Percentiles rank a stretch among this genome's conserved stretches.
phyloP scores from a whole-genome alignment of 2,329 filamentous ascomycete genomes.

The Myriosclerotinia scirpicola region DNA sequence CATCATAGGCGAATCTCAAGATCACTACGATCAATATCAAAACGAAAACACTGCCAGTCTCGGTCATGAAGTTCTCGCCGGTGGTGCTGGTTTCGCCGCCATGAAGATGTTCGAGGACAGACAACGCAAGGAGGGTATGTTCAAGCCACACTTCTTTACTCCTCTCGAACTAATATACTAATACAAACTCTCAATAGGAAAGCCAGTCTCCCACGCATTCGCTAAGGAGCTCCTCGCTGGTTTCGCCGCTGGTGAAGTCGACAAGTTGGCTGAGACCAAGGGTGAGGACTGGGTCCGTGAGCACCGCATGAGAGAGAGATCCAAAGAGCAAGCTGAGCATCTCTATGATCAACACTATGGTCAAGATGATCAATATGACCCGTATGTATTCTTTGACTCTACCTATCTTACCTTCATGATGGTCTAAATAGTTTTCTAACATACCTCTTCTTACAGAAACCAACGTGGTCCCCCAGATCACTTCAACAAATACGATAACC shows the following conservation, averaged over 20 bases:
- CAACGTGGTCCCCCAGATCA: conserved; percentile 40
- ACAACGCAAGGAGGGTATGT: conserved; percentile 66
- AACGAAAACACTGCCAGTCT: conserved; percentile 56
- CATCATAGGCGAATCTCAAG: conserved; percentile 44
- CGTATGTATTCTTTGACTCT: conserved; percentile 44
- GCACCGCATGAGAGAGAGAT: conserved; percentile 52
- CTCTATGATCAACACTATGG: conserved; percentile 65
- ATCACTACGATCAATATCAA: conserved; percentile 49
- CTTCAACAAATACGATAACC: conserved; percentile 30
- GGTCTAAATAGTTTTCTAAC: background rate
- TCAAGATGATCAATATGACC: conserved; percentile 55
- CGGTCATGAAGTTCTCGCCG: conserved; percentile 72
- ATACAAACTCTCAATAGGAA: conserved; percentile 49
- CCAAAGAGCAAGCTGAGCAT: conserved; percentile 57
- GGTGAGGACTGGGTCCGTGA: conserved; percentile 54
- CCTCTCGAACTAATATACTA: background rate
- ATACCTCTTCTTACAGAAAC: conserved; percentile 27
- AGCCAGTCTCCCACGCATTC: conserved; percentile 68
- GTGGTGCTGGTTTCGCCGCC: conserved; percentile 74
- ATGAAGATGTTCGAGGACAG: conserved; percentile 79
- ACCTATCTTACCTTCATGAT: background rate
- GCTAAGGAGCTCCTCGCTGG: conserved; percentile 77
- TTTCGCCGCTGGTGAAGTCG: conserved; percentile 71
- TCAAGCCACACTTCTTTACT: background rate
- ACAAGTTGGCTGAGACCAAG: conserved; percentile 72